phyloP scores from a whole-genome alignment of 305 asterid genomes.

The Fraxinus greggii region DNA sequence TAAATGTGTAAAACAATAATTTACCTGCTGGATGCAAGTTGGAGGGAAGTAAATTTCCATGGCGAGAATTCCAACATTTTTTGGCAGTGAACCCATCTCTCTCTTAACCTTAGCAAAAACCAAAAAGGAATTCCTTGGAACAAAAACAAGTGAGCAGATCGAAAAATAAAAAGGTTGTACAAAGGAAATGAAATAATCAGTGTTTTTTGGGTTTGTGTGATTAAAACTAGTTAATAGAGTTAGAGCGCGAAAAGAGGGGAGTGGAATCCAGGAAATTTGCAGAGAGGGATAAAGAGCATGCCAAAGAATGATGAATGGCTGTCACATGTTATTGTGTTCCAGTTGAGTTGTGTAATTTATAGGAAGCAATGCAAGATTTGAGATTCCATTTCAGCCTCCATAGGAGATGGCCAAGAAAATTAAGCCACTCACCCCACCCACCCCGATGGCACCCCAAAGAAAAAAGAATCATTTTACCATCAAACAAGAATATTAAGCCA shows the following conservation, averaged over 20 bases:
- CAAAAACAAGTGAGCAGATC: background rate
- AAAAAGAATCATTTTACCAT: background rate
- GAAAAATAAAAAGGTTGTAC: background rate
- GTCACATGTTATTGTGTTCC: background rate
- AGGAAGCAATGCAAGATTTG: background rate
- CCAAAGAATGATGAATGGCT: background rate
- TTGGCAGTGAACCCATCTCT: slow-evolving; percentile 55
- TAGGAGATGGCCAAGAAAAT: background rate
- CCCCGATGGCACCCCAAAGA: background rate
- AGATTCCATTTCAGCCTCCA: slow-evolving; percentile 1
- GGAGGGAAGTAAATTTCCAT: slow-evolving; percentile 97
- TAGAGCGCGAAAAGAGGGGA: background rate
- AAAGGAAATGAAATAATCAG: background rate
- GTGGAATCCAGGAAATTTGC: background rate
- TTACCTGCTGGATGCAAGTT: slow-evolving; percentile 92
- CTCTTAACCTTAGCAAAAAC: slow-evolving; percentile 15
- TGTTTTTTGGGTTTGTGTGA: background rate
- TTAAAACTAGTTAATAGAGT: background rate
- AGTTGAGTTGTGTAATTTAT: background rate
- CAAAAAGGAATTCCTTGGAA: background rate
- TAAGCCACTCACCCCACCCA: background rate
- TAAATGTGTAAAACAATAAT: background rate
- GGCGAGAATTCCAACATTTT: slow-evolving; percentile 93
- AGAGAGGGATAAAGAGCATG: background rate
- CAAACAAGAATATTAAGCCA: background rate